Percentiles rank a stretch among this genome's conserved stretches.
phyloP scores from a whole-genome alignment of 495 filamentous ascomycete genomes.

The Gamarada debralockiae region DNA sequence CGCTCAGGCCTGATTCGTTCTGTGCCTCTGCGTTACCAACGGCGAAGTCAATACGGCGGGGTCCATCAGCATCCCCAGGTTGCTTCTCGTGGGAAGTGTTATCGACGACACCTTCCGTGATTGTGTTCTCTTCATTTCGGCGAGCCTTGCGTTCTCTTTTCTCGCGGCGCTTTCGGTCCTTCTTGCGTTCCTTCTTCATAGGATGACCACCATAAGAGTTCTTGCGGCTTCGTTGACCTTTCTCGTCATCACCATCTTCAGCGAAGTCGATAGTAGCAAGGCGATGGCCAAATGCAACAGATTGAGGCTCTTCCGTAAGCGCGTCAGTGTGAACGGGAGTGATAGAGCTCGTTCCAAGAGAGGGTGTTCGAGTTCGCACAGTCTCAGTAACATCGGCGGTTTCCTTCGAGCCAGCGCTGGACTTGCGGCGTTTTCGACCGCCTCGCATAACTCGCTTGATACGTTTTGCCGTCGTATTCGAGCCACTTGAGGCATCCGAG shows the following conservation, averaged over 20 bases:
- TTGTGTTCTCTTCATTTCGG: conserved; percentile 19
- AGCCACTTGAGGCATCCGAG: conserved; percentile 59
- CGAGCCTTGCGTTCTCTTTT: conserved; percentile 35
- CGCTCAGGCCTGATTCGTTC: conserved; percentile 13
- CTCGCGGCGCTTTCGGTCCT: conserved; percentile 29
- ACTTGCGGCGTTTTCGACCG: conserved; percentile 60
- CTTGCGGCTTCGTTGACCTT: conserved; percentile 14
- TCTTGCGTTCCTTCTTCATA: conserved; percentile 29
- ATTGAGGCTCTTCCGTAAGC: conserved; percentile 5
- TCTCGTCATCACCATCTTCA: conserved; percentile 23
- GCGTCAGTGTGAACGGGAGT: conserved; percentile 10
- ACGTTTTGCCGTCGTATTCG: conserved; percentile 60
- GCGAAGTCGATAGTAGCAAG: conserved; percentile 18
- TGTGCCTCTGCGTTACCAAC: conserved; percentile 20
- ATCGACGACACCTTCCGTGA: conserved; percentile 9
- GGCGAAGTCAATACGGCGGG: conserved; percentile 33
- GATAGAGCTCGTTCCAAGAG: conserved; percentile 12
- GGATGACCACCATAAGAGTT: conserved; percentile 10
- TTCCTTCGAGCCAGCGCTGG: conserved; percentile 60
- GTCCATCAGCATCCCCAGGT: conserved; percentile 16
- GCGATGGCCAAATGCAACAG: conserved; percentile 3
- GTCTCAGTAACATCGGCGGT: conserved; percentile 29
- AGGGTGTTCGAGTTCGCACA: conserved; percentile 10
- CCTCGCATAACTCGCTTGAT: conserved; percentile 57
- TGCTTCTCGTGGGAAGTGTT: conserved; percentile 17